Conservation (phyloP, 2,329 filamentous ascomycete genomes). For the Xylaria sp. region DNA sequence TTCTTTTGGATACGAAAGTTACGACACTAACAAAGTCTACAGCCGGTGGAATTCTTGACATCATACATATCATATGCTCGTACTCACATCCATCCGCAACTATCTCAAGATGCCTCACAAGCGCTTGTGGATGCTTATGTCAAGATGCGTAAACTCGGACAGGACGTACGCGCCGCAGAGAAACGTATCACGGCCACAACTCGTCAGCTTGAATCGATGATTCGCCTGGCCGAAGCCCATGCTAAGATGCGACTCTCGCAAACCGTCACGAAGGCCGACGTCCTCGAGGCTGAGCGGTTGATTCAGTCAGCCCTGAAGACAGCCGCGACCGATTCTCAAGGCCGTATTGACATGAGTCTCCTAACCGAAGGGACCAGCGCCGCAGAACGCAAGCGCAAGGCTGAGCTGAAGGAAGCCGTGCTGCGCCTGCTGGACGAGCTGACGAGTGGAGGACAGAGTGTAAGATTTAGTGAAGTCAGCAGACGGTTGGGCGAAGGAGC, state of each 20-base stretch:
- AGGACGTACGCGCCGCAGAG: conserved; percentile 83
- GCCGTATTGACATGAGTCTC: conserved; percentile 94
- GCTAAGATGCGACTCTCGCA: conserved; percentile 91
- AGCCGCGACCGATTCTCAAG: conserved; percentile 90
- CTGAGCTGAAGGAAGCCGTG: conserved; percentile 82
- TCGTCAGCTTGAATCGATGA: conserved; percentile 96
- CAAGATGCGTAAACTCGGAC: conserved; percentile 90
- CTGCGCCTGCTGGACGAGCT: conserved; percentile 79
- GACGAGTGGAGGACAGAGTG: conserved; percentile 66
- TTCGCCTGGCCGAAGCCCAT: conserved; percentile 92
- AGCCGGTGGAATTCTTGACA: conserved; percentile 94
- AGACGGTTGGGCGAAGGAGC: conserved; percentile 72
- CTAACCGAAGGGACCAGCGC: conserved; percentile 92
- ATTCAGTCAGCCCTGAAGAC: conserved; percentile 96
- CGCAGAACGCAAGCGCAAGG: conserved; percentile 79
- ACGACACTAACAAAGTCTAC: conserved; percentile 32
- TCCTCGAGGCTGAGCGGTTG: conserved; percentile 85
- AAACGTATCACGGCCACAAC: conserved; percentile 98
- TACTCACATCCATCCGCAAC: conserved; percentile 77
- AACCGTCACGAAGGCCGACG: conserved; percentile 78
- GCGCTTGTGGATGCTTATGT: conserved; percentile 88
- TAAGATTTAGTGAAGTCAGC: conserved; percentile 78
- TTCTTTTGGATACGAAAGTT: background rate
- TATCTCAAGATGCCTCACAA: conserved; percentile 78
- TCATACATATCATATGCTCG: conserved; percentile 97